These are phyloP conservation scores for Artomyces pyxidatus DNA, from an alignment of 768 basidiomycete genomes.

Conservation along the genomic window DNA sequence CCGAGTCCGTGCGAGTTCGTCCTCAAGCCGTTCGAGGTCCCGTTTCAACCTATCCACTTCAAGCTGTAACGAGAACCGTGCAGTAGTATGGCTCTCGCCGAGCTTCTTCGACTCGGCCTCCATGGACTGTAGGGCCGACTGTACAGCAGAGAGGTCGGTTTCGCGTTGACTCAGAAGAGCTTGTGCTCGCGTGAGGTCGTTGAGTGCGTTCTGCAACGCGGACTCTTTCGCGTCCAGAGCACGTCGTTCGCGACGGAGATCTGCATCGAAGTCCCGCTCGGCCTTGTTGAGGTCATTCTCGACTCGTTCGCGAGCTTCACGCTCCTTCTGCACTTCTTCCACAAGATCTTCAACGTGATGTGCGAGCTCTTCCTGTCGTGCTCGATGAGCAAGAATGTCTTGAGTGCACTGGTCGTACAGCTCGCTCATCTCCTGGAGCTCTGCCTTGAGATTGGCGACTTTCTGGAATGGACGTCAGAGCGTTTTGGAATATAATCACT, in stretches of 20 bases:
- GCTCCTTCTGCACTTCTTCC: constrained; percentile 50
- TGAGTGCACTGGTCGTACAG: constrained; percentile 54
- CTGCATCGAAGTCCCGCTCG: constrained; percentile 57
- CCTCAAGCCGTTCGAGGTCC: constrained; percentile 74
- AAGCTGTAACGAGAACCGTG: constrained; percentile 80
- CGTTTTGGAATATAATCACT: not conserved
- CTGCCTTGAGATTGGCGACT: constrained; percentile 51
- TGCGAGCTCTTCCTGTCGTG: constrained; percentile 72
- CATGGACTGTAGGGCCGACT: constrained; percentile 57
- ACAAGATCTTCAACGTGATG: constrained; percentile 67
- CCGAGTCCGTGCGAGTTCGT: constrained; percentile 64
- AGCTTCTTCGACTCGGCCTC: constrained; percentile 73
- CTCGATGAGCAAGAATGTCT: constrained; percentile 60
- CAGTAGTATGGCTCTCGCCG: constrained; percentile 79
- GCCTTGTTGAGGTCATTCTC: constrained; percentile 47
- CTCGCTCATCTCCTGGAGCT: constrained; percentile 58
- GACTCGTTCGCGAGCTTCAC: constrained; percentile 43
- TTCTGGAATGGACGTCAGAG: constrained; percentile 40
- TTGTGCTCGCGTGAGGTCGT: constrained; percentile 55
- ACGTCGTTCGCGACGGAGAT: constrained; percentile 51
- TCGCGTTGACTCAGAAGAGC: constrained; percentile 65
- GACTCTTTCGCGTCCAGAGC: constrained; percentile 63
- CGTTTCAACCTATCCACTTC: constrained; percentile 83
- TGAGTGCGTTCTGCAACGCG: constrained; percentile 53
- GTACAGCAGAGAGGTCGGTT: constrained; percentile 63